Evolutionary conservation across 2,329 filamentous ascomycete genomes (phyloP), one percentile per base, ranked within the genome.

Genomic region (Penicillium sp.): DNA sequence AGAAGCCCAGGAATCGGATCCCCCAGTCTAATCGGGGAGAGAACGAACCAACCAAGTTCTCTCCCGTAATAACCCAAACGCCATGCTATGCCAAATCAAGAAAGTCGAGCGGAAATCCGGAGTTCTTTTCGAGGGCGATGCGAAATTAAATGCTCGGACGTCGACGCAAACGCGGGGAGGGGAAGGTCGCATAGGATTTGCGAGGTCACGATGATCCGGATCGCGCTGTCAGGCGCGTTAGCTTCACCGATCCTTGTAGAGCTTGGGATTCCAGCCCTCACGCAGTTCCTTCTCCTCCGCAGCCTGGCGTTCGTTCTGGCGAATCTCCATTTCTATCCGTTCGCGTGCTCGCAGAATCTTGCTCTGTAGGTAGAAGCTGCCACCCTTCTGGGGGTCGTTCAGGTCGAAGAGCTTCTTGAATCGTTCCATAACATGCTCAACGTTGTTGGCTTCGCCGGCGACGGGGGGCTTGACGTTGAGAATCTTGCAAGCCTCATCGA

Each of bases 331-430:
- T 80, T 98, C 93, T 78, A 99, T 89, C 63, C 95, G 83, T 79
- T 99, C 93, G 68, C 93, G 86, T 57, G 95, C 95, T 61, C 95
- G 84, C 66, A 98, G 78, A 54, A 99, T 87, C 80, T 99, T 99
- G 82, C 93, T 98, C 79, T 99, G 95, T 49, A 99, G 82, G 77
- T 99, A 99, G 78, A 99, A 99, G 70, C 92, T 97, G 52, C 95
- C 95, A 35, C 95, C 95, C 72, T 96, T 96, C 76, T 96, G 84
- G 11, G 95, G 93, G 64, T 99, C 90, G 79, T 99, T 99, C 67
- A 86, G 81, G 76, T 99, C 95, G 74, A 97, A 99, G 48, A 99
- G 80, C 63, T 89, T 87, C 85, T 98, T 98, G 83, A 98, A 99
- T 53, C 92, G 84, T 66, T 89, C 87, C 77, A 90, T 88, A 54